Base-by-base conservation (phyloP, 768 basidiomycete species). In the Collybia sp. region DNA sequence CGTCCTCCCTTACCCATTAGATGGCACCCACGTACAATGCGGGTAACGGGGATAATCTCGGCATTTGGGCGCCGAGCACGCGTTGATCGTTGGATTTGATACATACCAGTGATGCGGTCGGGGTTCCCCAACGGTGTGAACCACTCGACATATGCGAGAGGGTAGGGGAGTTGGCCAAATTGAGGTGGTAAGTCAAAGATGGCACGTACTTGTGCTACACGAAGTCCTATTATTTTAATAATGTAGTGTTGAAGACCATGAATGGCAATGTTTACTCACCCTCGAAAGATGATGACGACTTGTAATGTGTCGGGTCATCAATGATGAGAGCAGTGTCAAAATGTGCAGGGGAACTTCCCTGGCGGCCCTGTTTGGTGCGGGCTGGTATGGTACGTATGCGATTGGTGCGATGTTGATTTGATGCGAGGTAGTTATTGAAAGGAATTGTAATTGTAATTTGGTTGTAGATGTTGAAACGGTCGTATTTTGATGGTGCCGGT, bases 61-160 rank as follows among this genome's bases (percentile, higher is more conserved):
- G 30, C 30, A 34, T 34, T 34, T 15, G 33, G 33, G 11, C 33
- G 33, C 10, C 33, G 33, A 15, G 15, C 11, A 15, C 33, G 33
- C 15, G 33, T 34, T 34, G 33, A 34, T 10, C 33, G 33, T 10
- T 15, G 33, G 15, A 34, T 15, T 10, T 34, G 10, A 25, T 56
- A 31, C 46, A 47, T 47, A 1, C 46, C 46, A 18, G 46, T 42
- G 12, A 43, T 16, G 6, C 13, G 42, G 33, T 54, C 59, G 3
- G 33, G 52, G 3, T 12, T 31, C 2, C 47, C 44, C 30, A 60
- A 53, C 3, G 50, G 43, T 0, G 56, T 60, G 42, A 63, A 63
- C 61, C 61, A 63, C 30, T 63, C 54, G 15, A 63, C 33, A 42
- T 60, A 60, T 2, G 51, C 58, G 1, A 61, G 43, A 2, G 52